These are phyloP conservation scores for Phytopythium mirpurense DNA, from an alignment of 352 stramenopile genomes.

Conservation along the genomic window DNA sequence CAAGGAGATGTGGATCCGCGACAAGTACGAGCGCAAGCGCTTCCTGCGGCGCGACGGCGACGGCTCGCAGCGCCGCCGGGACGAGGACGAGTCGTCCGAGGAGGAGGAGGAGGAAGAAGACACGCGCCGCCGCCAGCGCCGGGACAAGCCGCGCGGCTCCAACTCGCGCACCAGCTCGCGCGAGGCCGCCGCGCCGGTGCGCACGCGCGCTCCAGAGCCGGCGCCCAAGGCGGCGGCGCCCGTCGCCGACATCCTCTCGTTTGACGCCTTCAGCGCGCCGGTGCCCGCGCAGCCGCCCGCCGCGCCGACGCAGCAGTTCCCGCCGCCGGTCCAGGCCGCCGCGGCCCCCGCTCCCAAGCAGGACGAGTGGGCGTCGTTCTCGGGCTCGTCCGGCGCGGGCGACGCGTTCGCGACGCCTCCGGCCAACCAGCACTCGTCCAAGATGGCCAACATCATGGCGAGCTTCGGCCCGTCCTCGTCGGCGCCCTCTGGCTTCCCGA, in stretches of 20 bases:
- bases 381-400: slow-evolving; percentile 40
- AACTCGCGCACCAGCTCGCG: slow-evolving; percentile 32
- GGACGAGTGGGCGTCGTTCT: slow-evolving; percentile 76
- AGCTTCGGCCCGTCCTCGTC: slow-evolving; percentile 49
- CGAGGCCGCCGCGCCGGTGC: slow-evolving; percentile 21
- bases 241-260: slow-evolving; percentile 54
- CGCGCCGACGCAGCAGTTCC: slow-evolving; percentile 9
- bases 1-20: slow-evolving; percentile 88
- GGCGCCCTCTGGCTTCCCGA: slow-evolving; percentile 28
- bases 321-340: slow-evolving; percentile 3
- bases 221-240: slow-evolving; percentile 10
- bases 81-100: slow-evolving; percentile 33
- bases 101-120: slow-evolving; percentile 31
- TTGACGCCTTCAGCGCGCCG: slow-evolving; percentile 56
- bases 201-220: slow-evolving; percentile 24
- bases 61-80: slow-evolving; percentile 28
- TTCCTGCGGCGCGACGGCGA: slow-evolving; percentile 42
- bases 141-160: slow-evolving; percentile 12
- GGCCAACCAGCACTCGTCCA: slow-evolving; percentile 59
- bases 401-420: slow-evolving; percentile 46
- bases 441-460: slow-evolving; percentile 86
- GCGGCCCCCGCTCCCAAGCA: slow-evolving; percentile 23
- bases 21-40: slow-evolving; percentile 88
- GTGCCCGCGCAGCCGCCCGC: slow-evolving; percentile 20
- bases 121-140: slow-evolving; percentile 11